Percentiles rank a stretch among this genome's conserved stretches.
These are phyloP conservation scores for Ceratobasidium sp. DNA, from an alignment of 1,284 basidiomycete species.

Conservation along the genomic window DNA sequence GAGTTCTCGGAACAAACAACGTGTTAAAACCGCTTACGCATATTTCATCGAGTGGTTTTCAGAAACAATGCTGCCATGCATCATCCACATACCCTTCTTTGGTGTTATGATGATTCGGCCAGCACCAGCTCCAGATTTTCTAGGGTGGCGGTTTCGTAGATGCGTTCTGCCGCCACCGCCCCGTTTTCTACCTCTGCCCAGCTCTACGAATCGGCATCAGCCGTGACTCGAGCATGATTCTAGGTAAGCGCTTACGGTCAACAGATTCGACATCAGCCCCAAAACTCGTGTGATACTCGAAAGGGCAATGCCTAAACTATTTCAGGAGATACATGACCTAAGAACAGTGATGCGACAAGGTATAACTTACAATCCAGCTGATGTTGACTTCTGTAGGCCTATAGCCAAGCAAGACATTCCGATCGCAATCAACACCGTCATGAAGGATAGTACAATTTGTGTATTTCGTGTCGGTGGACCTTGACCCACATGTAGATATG, in stretches of 20 bases:
- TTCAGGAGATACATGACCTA: too few species aligned
- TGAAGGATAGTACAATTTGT: constrained; percentile 44
- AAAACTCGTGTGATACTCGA: constrained; percentile 45
- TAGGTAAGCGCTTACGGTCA: constrained; percentile 4
- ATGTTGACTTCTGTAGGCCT: constrained; percentile 43
- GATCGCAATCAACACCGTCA: constrained; percentile 45
- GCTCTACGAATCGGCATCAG: constrained; percentile 43
- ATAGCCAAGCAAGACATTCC: constrained; percentile 44
- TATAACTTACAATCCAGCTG: neutral
- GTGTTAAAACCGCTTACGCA: constrained; percentile 35
- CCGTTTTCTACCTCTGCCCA: constrained; percentile 51
- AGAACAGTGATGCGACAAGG: too few species aligned
- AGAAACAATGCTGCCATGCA: constrained; percentile 49
- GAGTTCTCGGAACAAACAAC: too few species aligned
- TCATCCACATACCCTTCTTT: constrained; percentile 46
- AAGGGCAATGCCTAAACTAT: constrained; percentile 48
- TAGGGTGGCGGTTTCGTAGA: constrained; percentile 47
- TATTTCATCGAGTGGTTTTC: constrained; percentile 49
- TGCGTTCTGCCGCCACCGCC: constrained; percentile 48
- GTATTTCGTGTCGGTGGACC: constrained; percentile 42
- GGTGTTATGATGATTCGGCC: constrained; percentile 15
- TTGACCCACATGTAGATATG: constrained; percentile 45
- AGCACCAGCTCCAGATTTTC: constrained; percentile 44
- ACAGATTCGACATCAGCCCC: constrained; percentile 37
- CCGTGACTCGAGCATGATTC: neutral